Evolutionary conservation across 768 basidiomycete genomes (phyloP), one percentile per base, ranked within the genome.

Genomic region (Phlegmacium glaucopus): DNA sequence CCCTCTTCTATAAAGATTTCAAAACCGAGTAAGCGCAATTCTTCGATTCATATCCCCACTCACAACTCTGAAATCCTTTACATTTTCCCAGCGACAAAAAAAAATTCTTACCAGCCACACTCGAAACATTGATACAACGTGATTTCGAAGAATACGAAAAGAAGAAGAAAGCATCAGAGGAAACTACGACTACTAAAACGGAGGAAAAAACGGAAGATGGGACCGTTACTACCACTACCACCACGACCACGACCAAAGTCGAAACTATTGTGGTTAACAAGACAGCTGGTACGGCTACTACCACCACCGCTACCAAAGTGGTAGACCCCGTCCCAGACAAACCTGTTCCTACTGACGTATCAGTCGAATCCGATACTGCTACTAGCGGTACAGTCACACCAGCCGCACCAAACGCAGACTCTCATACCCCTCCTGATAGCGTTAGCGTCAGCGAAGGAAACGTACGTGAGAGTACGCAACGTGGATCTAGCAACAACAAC

Each of bases 111-210:
- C 71, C 72, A 0, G 64, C 63, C 3, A 58, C 66, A 4, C 59
- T 74, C 16, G 54, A 68, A 9, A 51, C 60, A 0, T 61, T 74
- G 6, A 66, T 72, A 17, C 65, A 67, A 17, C 50, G 60, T 11
- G 72, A 74, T 50, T 55, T 69, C 30, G 56, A 61, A n/a, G 63
- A 67, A 32, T 61, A 67, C 30, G 61, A 69, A 45, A 61, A 64
- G 50, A 61, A 57, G 47, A 61, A 64, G 47, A 57, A 66, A 38
- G 60, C 59, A 41, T 50, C 59, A 28, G 54, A 52, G 9, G 56
- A 52, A 16, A 51, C 57, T 15, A 53, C 43, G 6, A 61, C 57
- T 6, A 56, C 56, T 10, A 60, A 54, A 1, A 57, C 60, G 30
- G 58, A 57, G 36, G 44, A 51, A 1, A 47, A 56, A 9, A 51